A percentile compares a stretch with the other conserved stretches of the same genome.
Evolutionary conservation across 441 rosid genomes (phyloP).

Genomic region (Jatropha multifida): DNA sequence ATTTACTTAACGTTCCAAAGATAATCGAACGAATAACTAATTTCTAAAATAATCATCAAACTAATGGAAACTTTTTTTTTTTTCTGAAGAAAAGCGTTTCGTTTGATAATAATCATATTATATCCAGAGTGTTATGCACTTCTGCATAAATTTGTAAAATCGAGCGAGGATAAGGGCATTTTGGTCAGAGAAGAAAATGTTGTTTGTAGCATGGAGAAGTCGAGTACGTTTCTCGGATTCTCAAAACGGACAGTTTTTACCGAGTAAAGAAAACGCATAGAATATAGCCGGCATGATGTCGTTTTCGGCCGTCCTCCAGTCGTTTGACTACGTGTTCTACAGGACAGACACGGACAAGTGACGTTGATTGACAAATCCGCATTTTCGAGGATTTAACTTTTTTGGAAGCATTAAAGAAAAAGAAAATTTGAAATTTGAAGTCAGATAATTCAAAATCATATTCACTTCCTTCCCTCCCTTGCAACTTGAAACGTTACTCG

Average conservation of each 20-base stretch:
- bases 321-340: slow-evolving; percentile 37
- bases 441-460: background rate
- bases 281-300: slow-evolving; percentile 26
- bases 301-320: slow-evolving; percentile 21
- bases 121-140: background rate
- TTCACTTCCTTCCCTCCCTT: too few species aligned
- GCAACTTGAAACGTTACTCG: too few species aligned
- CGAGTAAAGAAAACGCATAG: background rate
- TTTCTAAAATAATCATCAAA: too few species aligned
- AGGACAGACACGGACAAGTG: slow-evolving; percentile 28
- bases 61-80: too few species aligned
- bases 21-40: too few species aligned
- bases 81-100: too few species aligned
- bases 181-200: background rate
- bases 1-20: too few species aligned
- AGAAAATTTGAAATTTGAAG: background rate
- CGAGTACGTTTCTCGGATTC: slow-evolving; percentile 19
- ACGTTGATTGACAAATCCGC: slow-evolving; percentile 12
- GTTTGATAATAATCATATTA: too few species aligned
- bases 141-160: background rate
- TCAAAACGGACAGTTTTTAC: background rate
- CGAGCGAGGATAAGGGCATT: background rate
- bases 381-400: background rate
- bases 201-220: background rate
- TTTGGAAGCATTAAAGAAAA: background rate